Conservation (phyloP, 148 eudicot genomes). For the Fagopyrum esculentum region DNA sequence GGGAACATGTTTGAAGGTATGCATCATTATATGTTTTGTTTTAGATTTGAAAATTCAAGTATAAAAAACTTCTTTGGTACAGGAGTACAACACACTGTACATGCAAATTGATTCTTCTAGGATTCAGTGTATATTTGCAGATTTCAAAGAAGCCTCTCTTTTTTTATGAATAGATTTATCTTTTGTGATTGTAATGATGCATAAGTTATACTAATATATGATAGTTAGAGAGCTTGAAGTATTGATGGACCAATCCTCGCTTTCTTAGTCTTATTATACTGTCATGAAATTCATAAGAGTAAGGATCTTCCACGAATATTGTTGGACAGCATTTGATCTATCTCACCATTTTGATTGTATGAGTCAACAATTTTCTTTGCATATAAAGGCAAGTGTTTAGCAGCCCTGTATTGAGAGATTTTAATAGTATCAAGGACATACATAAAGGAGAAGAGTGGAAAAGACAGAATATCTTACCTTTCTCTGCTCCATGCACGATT, state of each 20-base stretch:
- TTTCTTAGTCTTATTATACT: slow-evolving; percentile 4
- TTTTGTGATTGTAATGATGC: not conserved
- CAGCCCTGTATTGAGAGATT: slow-evolving; percentile 51
- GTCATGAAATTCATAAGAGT: not conserved
- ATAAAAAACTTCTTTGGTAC: not conserved
- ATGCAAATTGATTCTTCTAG: slow-evolving; percentile 4
- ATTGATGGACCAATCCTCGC: not conserved
- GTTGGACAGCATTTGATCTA: slow-evolving; percentile 68
- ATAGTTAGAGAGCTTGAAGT: not conserved
- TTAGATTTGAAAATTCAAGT: not conserved
- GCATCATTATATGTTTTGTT: not conserved
- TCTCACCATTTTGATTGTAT: slow-evolving; percentile 88
- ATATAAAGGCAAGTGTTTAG: slow-evolving; percentile 76
- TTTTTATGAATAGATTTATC: not conserved
- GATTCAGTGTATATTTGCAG: slow-evolving; percentile 10
- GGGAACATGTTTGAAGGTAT: slow-evolving; percentile 87
- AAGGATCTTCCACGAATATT: slow-evolving; percentile 13
- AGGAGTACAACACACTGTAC: not conserved
- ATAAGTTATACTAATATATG: not conserved
- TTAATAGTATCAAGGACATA: slow-evolving; percentile 12
- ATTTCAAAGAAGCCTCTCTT: not conserved
- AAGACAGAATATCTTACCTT: slow-evolving; percentile 33
- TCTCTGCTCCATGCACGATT: slow-evolving; percentile 81
- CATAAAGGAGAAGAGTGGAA: not conserved
- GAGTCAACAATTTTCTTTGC: slow-evolving; percentile 75